Base-by-base conservation (phyloP, 1,284 basidiomycete species). In the Lignosus rhinocerotis region DNA sequence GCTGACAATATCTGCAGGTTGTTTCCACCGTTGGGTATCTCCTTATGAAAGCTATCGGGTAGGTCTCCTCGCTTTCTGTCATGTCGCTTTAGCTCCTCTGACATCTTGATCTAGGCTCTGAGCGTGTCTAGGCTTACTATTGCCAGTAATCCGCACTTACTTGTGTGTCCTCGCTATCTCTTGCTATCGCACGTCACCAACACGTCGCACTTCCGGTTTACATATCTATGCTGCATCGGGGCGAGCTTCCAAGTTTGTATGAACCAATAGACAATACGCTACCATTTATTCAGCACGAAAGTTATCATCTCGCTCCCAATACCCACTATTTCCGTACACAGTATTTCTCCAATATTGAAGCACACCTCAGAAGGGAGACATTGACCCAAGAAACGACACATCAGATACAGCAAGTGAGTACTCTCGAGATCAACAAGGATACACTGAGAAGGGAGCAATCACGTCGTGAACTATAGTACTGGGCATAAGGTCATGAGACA, bases 1-100 rank as follows among this genome's bases (percentile, higher is more conserved):
- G 58, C 59, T 8, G 41, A 30, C 45, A 12, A 39, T 31, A 10
- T 33, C 10, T 55, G 8, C 56, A 92, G 89, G 85, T 93, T 47
- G 90, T 95, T 41, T 80, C 90, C 32, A 93, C 92, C 0, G 77
- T 95, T 48, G 93, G 93, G 4, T 95, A 88, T 74, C 72, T 84
- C 19, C 79, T 95, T 61, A 91, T 93, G 88, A 78, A 78, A 62
- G 73, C 79, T 38, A 80, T 89, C 66, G 85, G 86, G 89, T 88
- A 69, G 63, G 82, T 69, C 49, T 38, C 14, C 25, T 25, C 43
- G 16, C 16, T 14, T 21, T 30, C 30, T 32, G 14, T 34, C 17
- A 5, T 6, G 3, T 33, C 12, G 16, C 10, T 34, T 2, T 6
- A n/a, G 31, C 9, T 32, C 46, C 21, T 12, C 34, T 42, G n/a